A percentile compares a stretch with the other conserved stretches of the same genome.
phyloP scores from a whole-genome alignment of 2,329 filamentous ascomycete species.

The Sordariomycetes sp. region DNA sequence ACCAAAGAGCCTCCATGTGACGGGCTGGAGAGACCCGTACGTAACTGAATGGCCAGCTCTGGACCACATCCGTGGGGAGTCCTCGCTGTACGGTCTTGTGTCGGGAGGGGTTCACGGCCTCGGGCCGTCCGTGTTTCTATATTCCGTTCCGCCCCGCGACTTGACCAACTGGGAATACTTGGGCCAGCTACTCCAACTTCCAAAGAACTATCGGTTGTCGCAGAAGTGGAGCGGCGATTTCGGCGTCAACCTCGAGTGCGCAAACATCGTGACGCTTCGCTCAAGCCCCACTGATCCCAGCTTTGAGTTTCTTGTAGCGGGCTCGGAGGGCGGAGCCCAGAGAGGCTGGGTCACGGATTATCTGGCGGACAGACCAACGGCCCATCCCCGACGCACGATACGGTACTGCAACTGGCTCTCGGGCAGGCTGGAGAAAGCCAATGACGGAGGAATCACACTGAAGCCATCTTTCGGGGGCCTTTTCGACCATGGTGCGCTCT shows the following conservation, averaged over 20 bases:
- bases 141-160: conserved; percentile 23
- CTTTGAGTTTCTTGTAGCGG: conserved; percentile 27
- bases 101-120: conserved; percentile 28
- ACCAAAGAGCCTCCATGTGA: conserved; percentile 14
- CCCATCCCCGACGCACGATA: conserved; percentile 1
- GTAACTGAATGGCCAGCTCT: conserved; percentile 15
- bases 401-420: conserved; percentile 26
- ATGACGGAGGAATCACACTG: conserved; percentile 10
- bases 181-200: conserved; percentile 25
- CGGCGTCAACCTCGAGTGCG: conserved; percentile 37
- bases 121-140: conserved; percentile 31
- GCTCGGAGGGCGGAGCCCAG: conserved; percentile 24
- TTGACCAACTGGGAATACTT: conserved; percentile 29
- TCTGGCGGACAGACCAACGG: conserved; percentile 1
- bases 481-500: conserved; percentile 32
- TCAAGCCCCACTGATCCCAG: conserved; percentile 14
- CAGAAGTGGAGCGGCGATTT: conserved; percentile 34
- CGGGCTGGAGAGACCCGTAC: conserved; percentile 20
- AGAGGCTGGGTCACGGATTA: background rate
- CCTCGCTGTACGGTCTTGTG: conserved; percentile 28
- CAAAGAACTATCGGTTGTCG: conserved; percentile 18
- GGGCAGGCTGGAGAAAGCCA: conserved; percentile 13
- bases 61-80: conserved; percentile 10
- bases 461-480: conserved; percentile 25
- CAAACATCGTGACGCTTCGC: conserved; percentile 28